Conservation (phyloP, 352 stramenopile species). For the Phytophthora europaea region DNA sequence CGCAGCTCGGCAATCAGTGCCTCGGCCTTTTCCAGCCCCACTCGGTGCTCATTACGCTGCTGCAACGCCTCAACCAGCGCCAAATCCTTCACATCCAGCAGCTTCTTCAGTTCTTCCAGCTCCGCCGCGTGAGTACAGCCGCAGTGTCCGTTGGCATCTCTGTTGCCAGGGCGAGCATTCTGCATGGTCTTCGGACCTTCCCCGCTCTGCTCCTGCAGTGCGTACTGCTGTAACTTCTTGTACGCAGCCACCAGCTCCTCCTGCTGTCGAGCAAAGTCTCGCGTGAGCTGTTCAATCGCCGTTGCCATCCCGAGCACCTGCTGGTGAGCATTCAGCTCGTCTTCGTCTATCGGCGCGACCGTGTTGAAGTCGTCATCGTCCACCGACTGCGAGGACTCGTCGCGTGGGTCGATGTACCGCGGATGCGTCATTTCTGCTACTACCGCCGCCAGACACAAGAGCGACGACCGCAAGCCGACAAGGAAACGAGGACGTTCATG, state of each 20-base stretch:
- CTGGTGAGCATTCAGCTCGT: conserved; percentile 57
- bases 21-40: conserved; percentile 59
- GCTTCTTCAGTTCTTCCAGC: conserved; percentile 45
- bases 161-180: conserved; percentile 1
- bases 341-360: conserved; percentile 18
- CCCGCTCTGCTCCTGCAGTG: conserved; percentile 16
- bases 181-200: not conserved
- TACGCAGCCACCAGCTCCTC: conserved; percentile 63
- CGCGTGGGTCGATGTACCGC: conserved; percentile 14
- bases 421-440: conserved; percentile 26
- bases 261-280: conserved; percentile 69
- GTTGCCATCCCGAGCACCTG: conserved; percentile 75
- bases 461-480: not conserved
- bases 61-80: conserved; percentile 65
- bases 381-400: conserved; percentile 2
- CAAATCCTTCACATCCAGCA: conserved; percentile 65
- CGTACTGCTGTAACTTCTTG: conserved; percentile 61
- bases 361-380: conserved; percentile 6
- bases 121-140: conserved; percentile 44
- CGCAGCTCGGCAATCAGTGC: conserved; percentile 51
- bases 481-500: conserved; percentile 25
- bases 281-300: conserved; percentile 69
- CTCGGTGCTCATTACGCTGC: conserved; percentile 64
- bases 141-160: not conserved
- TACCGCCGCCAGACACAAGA: not conserved